Evolutionary conservation across 768 basidiomycete species (phyloP).

Genomic region (Termitomyces sp.): DNA sequence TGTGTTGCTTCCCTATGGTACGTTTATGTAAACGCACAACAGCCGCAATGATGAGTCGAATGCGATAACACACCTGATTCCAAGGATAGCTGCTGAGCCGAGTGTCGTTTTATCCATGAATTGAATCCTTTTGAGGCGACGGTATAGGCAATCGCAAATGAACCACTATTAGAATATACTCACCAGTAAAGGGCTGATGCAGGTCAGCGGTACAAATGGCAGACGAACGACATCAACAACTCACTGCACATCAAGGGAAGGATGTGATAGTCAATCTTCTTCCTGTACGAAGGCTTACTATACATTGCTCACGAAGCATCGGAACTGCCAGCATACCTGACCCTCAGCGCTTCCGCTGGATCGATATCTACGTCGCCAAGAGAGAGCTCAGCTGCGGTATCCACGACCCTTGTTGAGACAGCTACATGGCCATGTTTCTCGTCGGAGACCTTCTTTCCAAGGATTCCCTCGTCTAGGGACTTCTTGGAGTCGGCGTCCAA

Average conservation of each 20-base stretch:
- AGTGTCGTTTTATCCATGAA: constrained; percentile 77
- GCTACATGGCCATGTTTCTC: constrained; percentile 29
- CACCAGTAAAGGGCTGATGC: constrained; percentile 51
- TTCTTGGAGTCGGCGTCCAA: background rate
- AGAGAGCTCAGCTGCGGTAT: constrained; percentile 56
- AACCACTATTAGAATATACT: constrained; percentile 1
- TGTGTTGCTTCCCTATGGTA: constrained; percentile 57
- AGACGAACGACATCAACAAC: constrained; percentile 14
- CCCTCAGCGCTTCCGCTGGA: constrained; percentile 42
- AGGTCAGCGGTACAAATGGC: background rate
- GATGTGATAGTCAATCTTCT: constrained; percentile 64
- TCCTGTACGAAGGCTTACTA: constrained; percentile 20
- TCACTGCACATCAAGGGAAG: constrained; percentile 68
- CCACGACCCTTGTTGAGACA: constrained; percentile 46
- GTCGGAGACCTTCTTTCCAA: constrained; percentile 17
- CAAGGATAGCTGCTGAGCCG: constrained; percentile 62
- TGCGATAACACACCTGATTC: constrained; percentile 43
- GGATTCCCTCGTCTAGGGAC: constrained; percentile 35
- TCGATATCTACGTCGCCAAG: constrained; percentile 44
- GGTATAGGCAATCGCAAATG: background rate
- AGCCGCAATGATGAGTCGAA: background rate
- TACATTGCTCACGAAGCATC: background rate
- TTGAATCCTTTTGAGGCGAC: constrained; percentile 48
- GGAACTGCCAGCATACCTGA: constrained; percentile 34
- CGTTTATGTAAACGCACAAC: background rate